Conservation (phyloP, 306 rosid species). For the Begonia loranthoides region DNA sequence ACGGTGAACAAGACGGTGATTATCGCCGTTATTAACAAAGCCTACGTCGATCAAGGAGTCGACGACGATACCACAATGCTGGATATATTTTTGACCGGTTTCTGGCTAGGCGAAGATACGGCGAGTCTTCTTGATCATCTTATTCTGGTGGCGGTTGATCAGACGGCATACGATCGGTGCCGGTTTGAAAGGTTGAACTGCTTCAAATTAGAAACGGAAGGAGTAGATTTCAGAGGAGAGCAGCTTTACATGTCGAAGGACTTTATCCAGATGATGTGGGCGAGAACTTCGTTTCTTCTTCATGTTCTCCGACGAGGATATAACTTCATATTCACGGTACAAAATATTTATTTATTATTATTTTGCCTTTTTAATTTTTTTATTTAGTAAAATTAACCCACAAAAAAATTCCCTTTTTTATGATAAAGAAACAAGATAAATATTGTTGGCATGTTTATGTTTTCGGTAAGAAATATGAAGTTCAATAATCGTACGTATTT, state of each 20-base stretch:
- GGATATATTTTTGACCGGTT: slow-evolving; percentile 17
- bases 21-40: slow-evolving; percentile 17
- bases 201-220: slow-evolving; percentile 12
- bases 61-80: slow-evolving; percentile 19
- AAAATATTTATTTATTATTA: too few relatives aligned
- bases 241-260: slow-evolving; percentile 15
- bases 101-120: slow-evolving; percentile 22
- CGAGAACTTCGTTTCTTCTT: slow-evolving; percentile 5
- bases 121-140: slow-evolving; percentile 13
- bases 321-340: slow-evolving; percentile 2
- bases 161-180: slow-evolving; percentile 16
- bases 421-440: too few relatives aligned
- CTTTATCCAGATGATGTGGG: slow-evolving; percentile 18
- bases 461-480: too few relatives aligned
- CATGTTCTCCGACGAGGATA: neutral
- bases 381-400: too few relatives aligned
- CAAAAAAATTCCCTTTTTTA: too few relatives aligned
- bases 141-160: slow-evolving; percentile 13
- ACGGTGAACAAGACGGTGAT: slow-evolving; percentile 5
- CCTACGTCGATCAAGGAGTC: slow-evolving; percentile 9
- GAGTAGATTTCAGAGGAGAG: slow-evolving; percentile 11
- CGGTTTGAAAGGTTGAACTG: slow-evolving; percentile 17
- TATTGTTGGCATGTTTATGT: too few relatives aligned
- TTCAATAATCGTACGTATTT: too few relatives aligned
- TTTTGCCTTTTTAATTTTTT: too few relatives aligned